Evolutionary conservation across 179 eudicot genomes (phyloP).

Genomic region (Beta lomatogona): DNA sequence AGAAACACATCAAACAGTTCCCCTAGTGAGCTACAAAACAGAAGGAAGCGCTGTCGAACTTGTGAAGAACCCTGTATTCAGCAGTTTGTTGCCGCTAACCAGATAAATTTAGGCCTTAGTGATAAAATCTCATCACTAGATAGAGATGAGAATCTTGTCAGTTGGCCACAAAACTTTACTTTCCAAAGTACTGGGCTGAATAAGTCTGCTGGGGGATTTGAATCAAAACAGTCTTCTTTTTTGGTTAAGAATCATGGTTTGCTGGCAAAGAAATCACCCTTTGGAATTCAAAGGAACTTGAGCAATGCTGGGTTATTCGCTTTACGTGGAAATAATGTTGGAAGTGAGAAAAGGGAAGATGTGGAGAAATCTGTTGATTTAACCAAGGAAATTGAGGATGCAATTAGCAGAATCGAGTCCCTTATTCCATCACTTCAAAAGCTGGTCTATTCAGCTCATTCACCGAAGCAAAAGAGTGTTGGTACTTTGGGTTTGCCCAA

Average conservation of each 20-base stretch:
- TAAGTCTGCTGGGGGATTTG: conserved; percentile 16
- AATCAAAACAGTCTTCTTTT: conserved; percentile 10
- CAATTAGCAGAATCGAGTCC: conserved; percentile 50
- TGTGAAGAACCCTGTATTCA: conserved; percentile 28
- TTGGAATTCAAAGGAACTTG: conserved; percentile 9
- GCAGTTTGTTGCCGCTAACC: conserved; percentile 20
- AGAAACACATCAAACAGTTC: conserved; percentile 15
- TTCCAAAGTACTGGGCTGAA: conserved; percentile 9
- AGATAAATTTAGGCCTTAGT: not conserved
- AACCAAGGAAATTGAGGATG: conserved; percentile 46
- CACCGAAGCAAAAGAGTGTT: conserved; percentile 14
- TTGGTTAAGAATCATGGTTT: conserved; percentile 12
- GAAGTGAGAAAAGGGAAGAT: not conserved
- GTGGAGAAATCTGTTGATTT: conserved; percentile 29
- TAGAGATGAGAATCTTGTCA: conserved; percentile 17
- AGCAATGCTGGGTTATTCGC: conserved; percentile 20
- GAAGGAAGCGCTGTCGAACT: conserved; percentile 43
- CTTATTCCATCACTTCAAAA: conserved; percentile 43
- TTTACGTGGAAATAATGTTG: conserved; percentile 13
- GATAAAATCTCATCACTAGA: conserved; percentile 3
- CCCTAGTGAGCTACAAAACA: conserved; percentile 27
- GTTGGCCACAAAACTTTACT: conserved; percentile 19
- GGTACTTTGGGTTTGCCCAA: conserved; percentile 3
- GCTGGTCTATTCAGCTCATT: conserved; percentile 19
- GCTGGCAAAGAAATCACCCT: conserved; percentile 5